Base-by-base conservation (phyloP, 768 basidiomycete genomes). In the Xerocomellus intermedius region DNA sequence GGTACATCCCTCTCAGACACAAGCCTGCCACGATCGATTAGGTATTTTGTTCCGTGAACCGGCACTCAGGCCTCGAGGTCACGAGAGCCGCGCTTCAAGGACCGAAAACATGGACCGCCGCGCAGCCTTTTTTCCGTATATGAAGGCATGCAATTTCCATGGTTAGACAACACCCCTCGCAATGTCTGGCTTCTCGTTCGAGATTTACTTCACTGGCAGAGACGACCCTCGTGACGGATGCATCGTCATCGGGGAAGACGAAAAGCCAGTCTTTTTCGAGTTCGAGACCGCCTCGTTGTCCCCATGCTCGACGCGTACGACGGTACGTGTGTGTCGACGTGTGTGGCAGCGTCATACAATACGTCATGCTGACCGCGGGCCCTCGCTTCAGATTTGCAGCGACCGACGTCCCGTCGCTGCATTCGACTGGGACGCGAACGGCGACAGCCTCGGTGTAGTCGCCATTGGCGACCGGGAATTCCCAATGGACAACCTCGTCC, bases 121-220 rank as follows among this genome's bases (percentile, higher is more conserved):
- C 41, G 33, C 55, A 39, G 39, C n/a, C 48, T 52, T 50, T 36
- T 49, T 51, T 41, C 41, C 59, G 58, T 73, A 71, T 71, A 73
- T 73, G 52, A 69, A 64, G 65, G 47, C 64, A 41, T 61, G 42
- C 55, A 46, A 41, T 28, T 39, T 17, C n/a, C 41, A 41, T 45
- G 39, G 55, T 41, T 16, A 35, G 45, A 48, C 53, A 60, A 33
- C 50, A 12, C 50, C 39, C 10, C 37, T 52, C 49, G 37, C 60
- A 50, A 71, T 75, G 76, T 68, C 65, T 45, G 12, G 45, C 41
- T 73, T 75, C 55, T 74, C 78, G 55, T 85, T 77, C 69, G 73
- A 80, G 65, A 71, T 89, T 33, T 87, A 80, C 72, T 89, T 89
- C 76, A 85, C 85, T 44, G 84, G 86, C 52, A 75, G 75, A 65